These are phyloP conservation scores for Fonsecaea pugnacius DNA, from an alignment of 2,329 filamentous ascomycete species.

Conservation along the genomic window DNA sequence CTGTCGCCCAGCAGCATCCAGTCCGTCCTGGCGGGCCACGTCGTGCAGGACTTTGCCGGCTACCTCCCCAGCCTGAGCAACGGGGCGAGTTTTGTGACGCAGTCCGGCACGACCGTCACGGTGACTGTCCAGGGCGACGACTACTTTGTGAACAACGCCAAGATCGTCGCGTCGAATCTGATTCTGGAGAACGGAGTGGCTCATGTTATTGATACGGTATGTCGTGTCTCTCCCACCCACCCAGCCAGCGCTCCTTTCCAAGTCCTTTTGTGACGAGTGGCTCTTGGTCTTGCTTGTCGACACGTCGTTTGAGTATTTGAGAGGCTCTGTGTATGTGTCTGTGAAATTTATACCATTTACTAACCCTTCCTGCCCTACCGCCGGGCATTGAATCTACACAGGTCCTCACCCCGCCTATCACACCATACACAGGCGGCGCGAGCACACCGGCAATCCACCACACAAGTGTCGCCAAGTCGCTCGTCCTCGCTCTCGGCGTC, in stretches of 20 bases:
- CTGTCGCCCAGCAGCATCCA: not conserved
- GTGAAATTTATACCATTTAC: too few species aligned
- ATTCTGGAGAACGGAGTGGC: conserved; percentile 17
- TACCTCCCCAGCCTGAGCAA: conserved; percentile 9
- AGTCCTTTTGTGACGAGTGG: not conserved
- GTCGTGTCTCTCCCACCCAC: not conserved
- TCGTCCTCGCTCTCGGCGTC: not conserved
- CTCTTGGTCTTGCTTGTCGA: too few species aligned
- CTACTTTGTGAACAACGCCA: conserved; percentile 20
- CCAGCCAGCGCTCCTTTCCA: too few species aligned
- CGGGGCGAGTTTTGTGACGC: conserved; percentile 6
- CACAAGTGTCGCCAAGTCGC: not conserved
- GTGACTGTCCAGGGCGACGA: conserved; percentile 14
- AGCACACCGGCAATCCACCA: not conserved
- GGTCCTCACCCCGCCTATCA: conserved; percentile 8
- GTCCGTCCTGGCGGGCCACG: conserved; percentile 8
- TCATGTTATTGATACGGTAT: conserved; percentile 16
- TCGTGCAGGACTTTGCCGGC: conserved; percentile 10
- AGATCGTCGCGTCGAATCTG: conserved; percentile 16
- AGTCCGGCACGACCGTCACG: conserved; percentile 13
- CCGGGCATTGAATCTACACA: not conserved
- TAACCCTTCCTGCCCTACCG: not conserved
- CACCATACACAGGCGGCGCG: conserved; percentile 10
- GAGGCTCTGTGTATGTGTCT: too few species aligned
- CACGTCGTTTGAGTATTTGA: too few species aligned